Percentiles rank a stretch among this genome's conserved stretches.
Evolutionary conservation across 305 asterid species (phyloP).

Genomic region (Nicotiana rustica): DNA sequence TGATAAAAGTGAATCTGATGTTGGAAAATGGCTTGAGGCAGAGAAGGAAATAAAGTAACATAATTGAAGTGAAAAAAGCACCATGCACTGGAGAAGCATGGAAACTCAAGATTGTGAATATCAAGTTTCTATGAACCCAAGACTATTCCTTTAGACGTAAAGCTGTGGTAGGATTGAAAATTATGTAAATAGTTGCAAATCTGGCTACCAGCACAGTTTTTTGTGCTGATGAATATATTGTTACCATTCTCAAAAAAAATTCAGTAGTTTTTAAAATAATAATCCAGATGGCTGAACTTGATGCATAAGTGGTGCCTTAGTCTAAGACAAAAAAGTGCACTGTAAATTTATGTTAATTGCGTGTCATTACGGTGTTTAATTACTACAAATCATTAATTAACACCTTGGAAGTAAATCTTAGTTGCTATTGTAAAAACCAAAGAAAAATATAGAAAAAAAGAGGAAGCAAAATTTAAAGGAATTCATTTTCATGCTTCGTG

Average conservation of each 20-base stretch:
- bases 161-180: constrained; percentile 10
- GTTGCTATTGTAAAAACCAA: not conserved
- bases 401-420: constrained; percentile 19
- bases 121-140: constrained; percentile 10
- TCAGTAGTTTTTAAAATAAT: not conserved
- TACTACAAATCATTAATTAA: not conserved
- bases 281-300: not conserved
- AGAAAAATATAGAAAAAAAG: not conserved
- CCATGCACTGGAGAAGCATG: constrained; percentile 14
- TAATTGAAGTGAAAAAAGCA: not conserved
- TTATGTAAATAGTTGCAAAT: not conserved
- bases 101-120: not conserved
- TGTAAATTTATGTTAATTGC: constrained; percentile 19
- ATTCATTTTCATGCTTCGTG: constrained; percentile 4
- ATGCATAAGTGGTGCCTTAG: not conserved
- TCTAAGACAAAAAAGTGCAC: constrained; percentile 14
- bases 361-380: not conserved
- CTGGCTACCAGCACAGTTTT: too few relatives aligned
- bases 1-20: not conserved
- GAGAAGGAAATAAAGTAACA: not conserved
- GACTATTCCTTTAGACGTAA: not conserved
- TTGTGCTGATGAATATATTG: too few relatives aligned
- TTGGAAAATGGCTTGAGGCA: not conserved
- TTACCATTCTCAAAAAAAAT: not conserved
- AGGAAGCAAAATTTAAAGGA: not conserved